Evolutionary conservation across 1,284 basidiomycete genomes (phyloP).

Genomic region (Mycena sp.): DNA sequence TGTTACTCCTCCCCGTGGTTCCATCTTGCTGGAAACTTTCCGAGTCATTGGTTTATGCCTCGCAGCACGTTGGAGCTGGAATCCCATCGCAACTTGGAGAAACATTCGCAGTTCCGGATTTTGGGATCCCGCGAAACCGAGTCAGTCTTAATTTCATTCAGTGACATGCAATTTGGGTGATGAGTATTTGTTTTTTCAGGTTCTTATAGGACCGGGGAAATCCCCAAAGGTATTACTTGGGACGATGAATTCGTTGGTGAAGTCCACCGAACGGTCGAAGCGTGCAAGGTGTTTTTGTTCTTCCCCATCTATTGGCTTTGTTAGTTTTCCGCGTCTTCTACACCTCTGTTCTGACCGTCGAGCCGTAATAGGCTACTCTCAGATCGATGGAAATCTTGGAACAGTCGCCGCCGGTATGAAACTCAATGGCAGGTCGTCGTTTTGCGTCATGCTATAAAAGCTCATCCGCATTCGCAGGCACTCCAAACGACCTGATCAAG

Average conservation of each 20-base stretch:
- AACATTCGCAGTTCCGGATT: constrained; percentile 49
- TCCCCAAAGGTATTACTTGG: constrained; percentile 53
- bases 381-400: constrained; percentile 66
- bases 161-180: neutral
- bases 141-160: constrained; percentile 37
- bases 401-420: constrained; percentile 58
- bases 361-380: constrained; percentile 52
- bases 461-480: constrained; percentile 40
- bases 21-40: constrained; percentile 57
- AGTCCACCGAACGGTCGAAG: constrained; percentile 67
- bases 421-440: constrained; percentile 45
- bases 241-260: constrained; percentile 71
- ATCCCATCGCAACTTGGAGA: constrained; percentile 44
- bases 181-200: constrained; percentile 28
- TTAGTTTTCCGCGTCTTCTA: constrained; percentile 34
- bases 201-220: constrained; percentile 40
- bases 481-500: constrained; percentile 68
- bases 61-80: constrained; percentile 46
- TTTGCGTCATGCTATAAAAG: neutral
- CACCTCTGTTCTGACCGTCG: neutral
- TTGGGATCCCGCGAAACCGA: constrained; percentile 71
- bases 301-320: constrained; percentile 66
- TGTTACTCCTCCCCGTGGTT: constrained; percentile 63
- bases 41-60: constrained; percentile 48
- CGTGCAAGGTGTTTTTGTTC: constrained; percentile 73